Evolutionary conservation across 768 basidiomycete genomes (phyloP), one percentile per base, ranked within the genome.

Genomic region (Tulasnella calospora): DNA sequence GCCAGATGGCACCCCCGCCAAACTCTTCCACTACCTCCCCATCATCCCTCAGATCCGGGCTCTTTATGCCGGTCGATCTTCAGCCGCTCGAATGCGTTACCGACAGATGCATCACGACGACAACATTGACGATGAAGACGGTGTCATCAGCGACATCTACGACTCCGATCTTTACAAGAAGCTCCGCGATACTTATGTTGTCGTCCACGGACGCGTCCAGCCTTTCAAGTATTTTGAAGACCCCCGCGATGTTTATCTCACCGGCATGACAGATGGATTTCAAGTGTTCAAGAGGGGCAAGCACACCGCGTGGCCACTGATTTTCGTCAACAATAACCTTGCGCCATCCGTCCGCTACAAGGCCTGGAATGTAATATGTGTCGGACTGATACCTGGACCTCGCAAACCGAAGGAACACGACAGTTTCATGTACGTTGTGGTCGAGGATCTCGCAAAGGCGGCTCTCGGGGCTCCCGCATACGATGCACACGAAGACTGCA

Each of bases 361-460:
- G 36, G 71, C 84, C 10, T 74, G 83, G 3, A 77, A 87, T 55
- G 80, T 87, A 7, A 71, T 89, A 1, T 83, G 83, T 38, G 44
- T 87, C 15, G 86, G 87, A 13, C 82, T 87, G 47, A 86, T 89
- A 67, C 88, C 88, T 1, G 86, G 88, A 0, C 88, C 86, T 0
- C 83, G 84, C 15, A 85, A 85, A 51, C 86, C 87, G 0, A 84
- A 84, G 38, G 84, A 86, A 55, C 36, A 86, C 10, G 83, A 84
- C 33, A 86, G 86, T 0, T 88, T 88, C 71, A 82, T 86, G 0
- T 79, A 71, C 35, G 86, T 85, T 0, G 79, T 87, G 0, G 80
- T 85, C 6, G 80, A 86, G 5, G 87, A 88, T 79, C 79, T 85
- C 2, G 44, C 84, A 0, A 73, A 82, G 27, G 83, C 88, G 0